Base-by-base conservation (phyloP, 805 yeast genomes). In the Wickerhamiella spandovensis region DNA sequence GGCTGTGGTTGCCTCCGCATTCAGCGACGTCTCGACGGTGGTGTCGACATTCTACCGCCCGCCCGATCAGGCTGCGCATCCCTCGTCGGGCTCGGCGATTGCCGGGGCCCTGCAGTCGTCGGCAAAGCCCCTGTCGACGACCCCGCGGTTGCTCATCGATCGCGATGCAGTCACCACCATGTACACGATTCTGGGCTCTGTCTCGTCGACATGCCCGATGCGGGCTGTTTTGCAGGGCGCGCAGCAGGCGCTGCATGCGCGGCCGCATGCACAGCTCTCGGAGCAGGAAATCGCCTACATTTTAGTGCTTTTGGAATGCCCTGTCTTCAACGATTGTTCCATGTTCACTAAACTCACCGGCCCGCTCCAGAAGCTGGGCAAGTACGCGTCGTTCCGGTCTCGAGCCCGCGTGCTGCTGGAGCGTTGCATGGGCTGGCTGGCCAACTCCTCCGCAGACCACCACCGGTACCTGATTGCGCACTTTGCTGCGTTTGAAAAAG, bases 361-460 rank as follows among this genome's bases (percentile, higher is more conserved):
- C 17, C 63, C 63, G 4, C 49, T 54, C 47, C 63, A 59, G 47
- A 58, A 58, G 41, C 56, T 59, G 5, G 58, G 56, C 6, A 48
- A 60, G 17, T 59, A 58, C 43, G 53, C 62, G 2, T 52, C 61
- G 17, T 46, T 58, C 22, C 53, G 63, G 8, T 51, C 59, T 2
- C 54, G 62, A 3, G 74, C 82, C n/a, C 81, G 82, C 58, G 89
- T 84, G 47, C 70, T 89, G 3, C 61, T 81, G 22, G 84, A 84
- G 60, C 70, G 88, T 39, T 67, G 77, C 1, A 67, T 86, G 37
- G 95, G 96, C 0, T 68, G 82, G 7, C 58, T 88, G 47, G 72
- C 89, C 0, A 72, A 77, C 55, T 56, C 73, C 1, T 73, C 73
- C 39, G 60, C 68, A 3, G 57, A 62, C 1, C 58, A 66, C 3